Evolutionary conservation across 805 yeast species (phyloP).

Genomic region (Cyberlindnera veronae): DNA sequence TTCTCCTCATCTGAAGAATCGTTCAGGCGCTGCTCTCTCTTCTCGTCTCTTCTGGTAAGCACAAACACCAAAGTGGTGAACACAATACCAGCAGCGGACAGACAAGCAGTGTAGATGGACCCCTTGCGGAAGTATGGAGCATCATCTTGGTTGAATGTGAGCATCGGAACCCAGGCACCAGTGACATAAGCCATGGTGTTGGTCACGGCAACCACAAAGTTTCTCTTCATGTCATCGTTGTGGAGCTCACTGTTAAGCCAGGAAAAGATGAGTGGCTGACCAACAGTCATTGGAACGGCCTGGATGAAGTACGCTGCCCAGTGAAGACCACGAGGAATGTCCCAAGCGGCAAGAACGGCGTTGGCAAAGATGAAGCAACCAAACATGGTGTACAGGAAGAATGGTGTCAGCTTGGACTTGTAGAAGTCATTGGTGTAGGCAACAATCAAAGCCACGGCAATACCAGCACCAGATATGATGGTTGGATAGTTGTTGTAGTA

Average conservation of each 20-base stretch:
- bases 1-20: too few relatives aligned
- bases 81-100: slow-evolving; percentile 4
- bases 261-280: slow-evolving; percentile 53
- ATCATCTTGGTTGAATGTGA: slow-evolving; percentile 38
- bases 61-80: background rate
- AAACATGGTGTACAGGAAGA: slow-evolving; percentile 39
- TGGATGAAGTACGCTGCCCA: slow-evolving; percentile 48
- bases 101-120: slow-evolving; percentile 29
- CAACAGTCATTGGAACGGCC: slow-evolving; percentile 47
- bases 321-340: slow-evolving; percentile 44
- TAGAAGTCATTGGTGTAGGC: slow-evolving; percentile 36
- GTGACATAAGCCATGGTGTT: slow-evolving; percentile 42
- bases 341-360: slow-evolving; percentile 34
- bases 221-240: slow-evolving; percentile 32
- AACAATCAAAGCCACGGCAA: slow-evolving; percentile 34
- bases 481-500: slow-evolving; percentile 43
- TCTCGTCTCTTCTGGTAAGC: too few relatives aligned
- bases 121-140: slow-evolving; percentile 38
- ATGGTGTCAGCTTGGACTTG: slow-evolving; percentile 34
- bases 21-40: too few relatives aligned
- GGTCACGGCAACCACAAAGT: slow-evolving; percentile 37
- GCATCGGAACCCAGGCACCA: slow-evolving; percentile 35
- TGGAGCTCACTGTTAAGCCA: slow-evolving; percentile 51
- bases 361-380: slow-evolving; percentile 41
- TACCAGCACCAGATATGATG: slow-evolving; percentile 36